Base-by-base conservation (phyloP, 305 asterid species). In the Petunia hybrid region DNA sequence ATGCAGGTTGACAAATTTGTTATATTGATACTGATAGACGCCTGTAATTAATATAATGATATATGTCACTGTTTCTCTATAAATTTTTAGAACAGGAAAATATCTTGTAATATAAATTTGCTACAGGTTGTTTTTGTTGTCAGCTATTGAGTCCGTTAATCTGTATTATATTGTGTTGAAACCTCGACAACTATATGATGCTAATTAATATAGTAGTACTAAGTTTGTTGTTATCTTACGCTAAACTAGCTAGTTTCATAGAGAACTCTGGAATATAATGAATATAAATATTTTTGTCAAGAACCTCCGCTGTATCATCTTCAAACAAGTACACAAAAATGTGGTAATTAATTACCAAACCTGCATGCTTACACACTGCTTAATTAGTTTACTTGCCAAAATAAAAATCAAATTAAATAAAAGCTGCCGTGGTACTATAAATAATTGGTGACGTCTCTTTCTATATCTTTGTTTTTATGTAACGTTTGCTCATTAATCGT, bases 101-200 rank as follows among this genome's bases (percentile, higher is more conserved):
- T 6, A 73, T 73, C 78, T 51, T 73, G 63, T 36, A 73, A 51
- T 71, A 46, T 71, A 10, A 71, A 48, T 51, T 42, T 35, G 78
- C 35, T 38, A 73, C 63, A 73, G 63, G 46, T 73, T 3, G 63
- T 73, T 73, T 51, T 36, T 73, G 63, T 51, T 73, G 63, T 36
- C 46, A 13, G 35, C 13, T 51, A 6, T 51, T 73, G 14, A 4
- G 3, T 35, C 13, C 1, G 14, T 73, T 12, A 5, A 0, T 73
- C 4, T 48, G 12, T 73, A 51, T 73, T 51, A 73, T 73, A 51
- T 71, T 35, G 7, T 48, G 62, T 35, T 71, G 35, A 48, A 10
- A 14, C 6, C 6, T 51, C 3, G 43, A 48, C 53, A 59, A 48
- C 5, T 48, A 48, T 71, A 16, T 48, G 43, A 46, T 39, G 41